A percentile compares a stretch with the other conserved stretches of the same genome.
These are phyloP conservation scores for Moesziomyces sp. DNA, from an alignment of 1,284 basidiomycete genomes.

Conservation along the genomic window DNA sequence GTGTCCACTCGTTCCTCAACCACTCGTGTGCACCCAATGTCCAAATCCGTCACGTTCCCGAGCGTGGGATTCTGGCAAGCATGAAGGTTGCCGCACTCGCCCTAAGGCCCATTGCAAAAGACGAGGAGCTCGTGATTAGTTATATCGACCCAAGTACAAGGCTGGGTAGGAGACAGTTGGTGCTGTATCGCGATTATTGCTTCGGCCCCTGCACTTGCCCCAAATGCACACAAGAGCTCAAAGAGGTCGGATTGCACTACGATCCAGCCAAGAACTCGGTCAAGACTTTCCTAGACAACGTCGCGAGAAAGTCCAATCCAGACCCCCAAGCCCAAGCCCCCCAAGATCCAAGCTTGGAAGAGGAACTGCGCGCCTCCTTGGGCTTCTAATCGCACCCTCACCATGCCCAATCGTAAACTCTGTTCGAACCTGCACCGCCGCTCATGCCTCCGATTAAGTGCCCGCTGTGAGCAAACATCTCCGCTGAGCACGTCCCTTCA, in stretches of 20 bases:
- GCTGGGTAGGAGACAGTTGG: constrained; percentile 73
- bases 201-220: constrained; percentile 75
- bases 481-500: too few species aligned
- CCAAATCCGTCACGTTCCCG: constrained; percentile 77
- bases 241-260: constrained; percentile 11
- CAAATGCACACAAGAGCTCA: constrained; percentile 71
- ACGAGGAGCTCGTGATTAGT: constrained; percentile 78
- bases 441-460: too few species aligned
- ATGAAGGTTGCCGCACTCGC: constrained; percentile 80
- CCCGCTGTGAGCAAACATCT: too few species aligned
- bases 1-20: constrained; percentile 86
- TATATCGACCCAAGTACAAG: constrained; percentile 79
- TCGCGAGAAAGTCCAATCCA: constrained; percentile 18
- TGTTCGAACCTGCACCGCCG: too few species aligned
- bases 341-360: constrained; percentile 35
- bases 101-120: constrained; percentile 74
- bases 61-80: constrained; percentile 72
- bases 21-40: constrained; percentile 83
- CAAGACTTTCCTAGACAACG: constrained; percentile 22
- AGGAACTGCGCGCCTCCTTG: constrained; percentile 54
- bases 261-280: constrained; percentile 22
- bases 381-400: constrained; percentile 39
- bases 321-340: background rate
- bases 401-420: too few species aligned
- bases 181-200: constrained; percentile 71